Percentiles rank a stretch among this genome's conserved stretches.
Evolutionary conservation across 2,329 filamentous ascomycete species (phyloP).

Genomic region (Phoma sp.): DNA sequence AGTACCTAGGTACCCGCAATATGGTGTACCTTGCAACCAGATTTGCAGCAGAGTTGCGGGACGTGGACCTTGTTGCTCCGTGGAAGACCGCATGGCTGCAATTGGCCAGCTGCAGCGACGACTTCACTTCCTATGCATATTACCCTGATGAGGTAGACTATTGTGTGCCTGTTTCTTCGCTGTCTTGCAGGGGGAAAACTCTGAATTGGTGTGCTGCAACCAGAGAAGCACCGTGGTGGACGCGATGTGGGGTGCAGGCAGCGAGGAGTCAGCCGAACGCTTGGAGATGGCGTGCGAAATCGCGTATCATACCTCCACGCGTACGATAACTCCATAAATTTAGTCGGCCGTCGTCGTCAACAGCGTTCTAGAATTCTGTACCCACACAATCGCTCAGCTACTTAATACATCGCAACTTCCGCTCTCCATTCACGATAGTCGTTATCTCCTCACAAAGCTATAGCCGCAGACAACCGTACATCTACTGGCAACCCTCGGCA

Average conservation of each 20-base stretch:
- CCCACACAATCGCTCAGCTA: constrained; percentile 28
- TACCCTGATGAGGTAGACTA: constrained; percentile 31
- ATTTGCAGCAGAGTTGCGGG: constrained; percentile 22
- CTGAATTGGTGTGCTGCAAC: constrained; percentile 16
- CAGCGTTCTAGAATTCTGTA: constrained; percentile 35
- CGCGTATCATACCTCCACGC: constrained; percentile 37
- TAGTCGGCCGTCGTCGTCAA: constrained; percentile 34
- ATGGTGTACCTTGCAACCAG: constrained; percentile 9
- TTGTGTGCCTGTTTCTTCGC: not conserved
- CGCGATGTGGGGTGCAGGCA: constrained; percentile 25
- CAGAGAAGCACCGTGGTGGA: constrained; percentile 30
- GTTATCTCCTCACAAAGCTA: constrained; percentile 24
- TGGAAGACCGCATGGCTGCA: constrained; percentile 19
- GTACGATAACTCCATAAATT: constrained; percentile 32
- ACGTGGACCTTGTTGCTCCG: constrained; percentile 35
- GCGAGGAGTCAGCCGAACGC: constrained; percentile 33
- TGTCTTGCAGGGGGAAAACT: constrained; percentile 23
- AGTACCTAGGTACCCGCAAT: constrained; percentile 7
- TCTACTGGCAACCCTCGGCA: constrained; percentile 44
- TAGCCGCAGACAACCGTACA: constrained; percentile 41
- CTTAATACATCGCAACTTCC: constrained; percentile 32
- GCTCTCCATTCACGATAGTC: constrained; percentile 17
- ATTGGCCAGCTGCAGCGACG: constrained; percentile 30
- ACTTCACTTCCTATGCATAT: constrained; percentile 24
- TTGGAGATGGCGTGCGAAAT: constrained; percentile 47